Evolutionary conservation across 306 rosid genomes (phyloP).

Genomic region (Quercus alba): DNA sequence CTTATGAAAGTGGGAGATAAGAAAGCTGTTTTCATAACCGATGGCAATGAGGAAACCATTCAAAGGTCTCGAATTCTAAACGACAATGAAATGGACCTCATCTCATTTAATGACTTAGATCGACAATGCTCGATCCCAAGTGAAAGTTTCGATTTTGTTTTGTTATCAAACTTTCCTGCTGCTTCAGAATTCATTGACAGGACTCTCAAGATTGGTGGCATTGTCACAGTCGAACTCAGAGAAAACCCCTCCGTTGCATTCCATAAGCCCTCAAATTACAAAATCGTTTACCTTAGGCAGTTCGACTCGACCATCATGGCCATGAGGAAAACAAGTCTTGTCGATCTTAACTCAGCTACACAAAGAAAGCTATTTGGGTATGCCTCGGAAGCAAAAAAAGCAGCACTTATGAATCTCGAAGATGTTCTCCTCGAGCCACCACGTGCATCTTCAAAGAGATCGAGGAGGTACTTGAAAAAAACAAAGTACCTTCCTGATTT

Average conservation of each 20-base stretch:
- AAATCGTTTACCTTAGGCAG: constrained; percentile 37
- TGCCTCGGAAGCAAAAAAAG: constrained; percentile 45
- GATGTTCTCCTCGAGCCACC: constrained; percentile 84
- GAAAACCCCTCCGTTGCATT: neutral
- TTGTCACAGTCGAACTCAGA: constrained; percentile 19
- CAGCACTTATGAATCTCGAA: constrained; percentile 61
- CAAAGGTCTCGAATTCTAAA: neutral
- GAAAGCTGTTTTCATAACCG: constrained; percentile 24
- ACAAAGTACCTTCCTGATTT: constrained; percentile 63
- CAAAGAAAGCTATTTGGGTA: constrained; percentile 35
- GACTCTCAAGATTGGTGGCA: constrained; percentile 38
- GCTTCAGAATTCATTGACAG: constrained; percentile 41
- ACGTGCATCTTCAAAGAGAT: constrained; percentile 58
- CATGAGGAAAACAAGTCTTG: constrained; percentile 36
- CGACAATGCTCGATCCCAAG: constrained; percentile 20
- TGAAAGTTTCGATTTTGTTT: constrained; percentile 37
- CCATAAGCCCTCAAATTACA: constrained; percentile 31
- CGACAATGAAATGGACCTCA: constrained; percentile 23
- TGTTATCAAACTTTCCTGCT: constrained; percentile 24
- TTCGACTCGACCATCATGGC: constrained; percentile 35
- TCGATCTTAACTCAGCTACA: neutral
- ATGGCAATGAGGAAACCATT: neutral
- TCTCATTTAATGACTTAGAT: constrained; percentile 21
- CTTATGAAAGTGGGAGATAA: constrained; percentile 13
- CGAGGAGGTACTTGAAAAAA: constrained; percentile 44